A percentile compares a stretch with the other conserved stretches of the same genome.
Evolutionary conservation across 2,329 filamentous ascomycete genomes (phyloP).

Genomic region (Trichoderma asperellum): DNA sequence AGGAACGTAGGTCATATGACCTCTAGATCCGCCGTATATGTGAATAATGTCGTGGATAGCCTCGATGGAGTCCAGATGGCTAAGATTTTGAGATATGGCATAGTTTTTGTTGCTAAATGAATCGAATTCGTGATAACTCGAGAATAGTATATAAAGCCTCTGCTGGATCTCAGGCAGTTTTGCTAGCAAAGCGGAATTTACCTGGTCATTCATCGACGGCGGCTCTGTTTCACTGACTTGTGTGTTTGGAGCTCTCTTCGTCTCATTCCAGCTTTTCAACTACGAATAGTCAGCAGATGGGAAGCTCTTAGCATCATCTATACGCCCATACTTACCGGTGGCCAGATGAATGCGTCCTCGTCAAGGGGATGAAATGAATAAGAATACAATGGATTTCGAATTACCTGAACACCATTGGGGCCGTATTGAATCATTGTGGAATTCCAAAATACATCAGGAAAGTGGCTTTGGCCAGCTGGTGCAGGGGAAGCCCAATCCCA

Average conservation of each 20-base stretch:
- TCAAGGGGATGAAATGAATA: slow-evolving; percentile 66
- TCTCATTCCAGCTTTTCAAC: slow-evolving; percentile 64
- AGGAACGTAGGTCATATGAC: slow-evolving; percentile 71
- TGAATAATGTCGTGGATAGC: slow-evolving; percentile 67
- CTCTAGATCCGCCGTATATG: slow-evolving; percentile 59
- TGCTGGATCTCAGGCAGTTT: slow-evolving; percentile 60
- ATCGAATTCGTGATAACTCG: slow-evolving; percentile 68
- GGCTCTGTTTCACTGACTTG: slow-evolving; percentile 38
- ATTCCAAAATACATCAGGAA: slow-evolving; percentile 51
- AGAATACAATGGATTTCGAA: slow-evolving; percentile 64
- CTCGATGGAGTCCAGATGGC: slow-evolving; percentile 66
- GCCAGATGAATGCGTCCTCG: slow-evolving; percentile 59
- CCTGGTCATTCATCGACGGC: slow-evolving; percentile 61
- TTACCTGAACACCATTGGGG: slow-evolving; percentile 58
- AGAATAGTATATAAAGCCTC: slow-evolving; percentile 69
- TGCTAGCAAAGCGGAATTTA: slow-evolving; percentile 51
- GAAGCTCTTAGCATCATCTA: neutral
- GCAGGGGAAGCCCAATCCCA: slow-evolving; percentile 62
- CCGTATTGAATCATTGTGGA: slow-evolving; percentile 57
- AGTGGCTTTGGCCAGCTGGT: slow-evolving; percentile 53
- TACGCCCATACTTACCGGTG: slow-evolving; percentile 55
- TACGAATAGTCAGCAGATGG: slow-evolving; percentile 35
- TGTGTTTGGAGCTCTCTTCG: slow-evolving; percentile 58
- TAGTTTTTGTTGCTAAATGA: slow-evolving; percentile 71
- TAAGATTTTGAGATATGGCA: slow-evolving; percentile 52